Evolutionary conservation across 495 filamentous ascomycete genomes (phyloP).

Genomic region (Aspergillus ostianus): DNA sequence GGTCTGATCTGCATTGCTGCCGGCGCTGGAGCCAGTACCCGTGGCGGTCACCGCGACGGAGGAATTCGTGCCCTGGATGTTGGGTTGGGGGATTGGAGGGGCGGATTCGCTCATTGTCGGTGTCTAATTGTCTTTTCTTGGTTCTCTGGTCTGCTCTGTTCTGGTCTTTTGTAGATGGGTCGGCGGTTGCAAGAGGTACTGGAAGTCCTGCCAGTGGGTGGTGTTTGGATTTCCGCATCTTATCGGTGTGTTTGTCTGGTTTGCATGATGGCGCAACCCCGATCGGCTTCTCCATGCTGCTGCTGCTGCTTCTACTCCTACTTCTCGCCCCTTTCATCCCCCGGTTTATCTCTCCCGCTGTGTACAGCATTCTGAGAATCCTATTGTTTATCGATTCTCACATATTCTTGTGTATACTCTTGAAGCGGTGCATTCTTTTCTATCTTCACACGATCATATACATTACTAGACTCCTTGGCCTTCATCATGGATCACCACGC

Average conservation of each 20-base stretch:
- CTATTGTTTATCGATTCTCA: neutral
- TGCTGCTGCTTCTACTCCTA: neutral
- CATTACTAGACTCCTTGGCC: neutral
- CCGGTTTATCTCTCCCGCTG: neutral
- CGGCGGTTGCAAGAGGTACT: neutral
- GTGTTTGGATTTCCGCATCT: slow-evolving; percentile 18
- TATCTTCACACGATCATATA: neutral
- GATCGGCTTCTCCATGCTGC: neutral
- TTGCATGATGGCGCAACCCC: slow-evolving; percentile 28
- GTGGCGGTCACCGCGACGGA: slow-evolving; percentile 10
- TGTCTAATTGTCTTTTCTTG: slow-evolving; percentile 1
- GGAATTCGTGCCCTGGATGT: slow-evolving; percentile 7
- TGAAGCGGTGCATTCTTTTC: neutral
- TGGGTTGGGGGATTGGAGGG: slow-evolving; percentile 15
- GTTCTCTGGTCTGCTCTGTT: neutral
- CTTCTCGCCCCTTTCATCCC: neutral
- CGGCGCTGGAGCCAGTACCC: slow-evolving; percentile 6
- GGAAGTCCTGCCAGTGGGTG: neutral
- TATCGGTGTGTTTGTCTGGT: slow-evolving; percentile 41
- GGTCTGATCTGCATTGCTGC: slow-evolving; percentile 4
- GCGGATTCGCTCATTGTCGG: slow-evolving; percentile 30
- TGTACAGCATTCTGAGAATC: neutral
- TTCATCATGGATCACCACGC: slow-evolving; percentile 25
- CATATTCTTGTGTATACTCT: neutral
- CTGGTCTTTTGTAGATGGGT: neutral